Evolutionary conservation across 148 eudicot species (phyloP).

Genomic region (Persicaria maculosa): DNA sequence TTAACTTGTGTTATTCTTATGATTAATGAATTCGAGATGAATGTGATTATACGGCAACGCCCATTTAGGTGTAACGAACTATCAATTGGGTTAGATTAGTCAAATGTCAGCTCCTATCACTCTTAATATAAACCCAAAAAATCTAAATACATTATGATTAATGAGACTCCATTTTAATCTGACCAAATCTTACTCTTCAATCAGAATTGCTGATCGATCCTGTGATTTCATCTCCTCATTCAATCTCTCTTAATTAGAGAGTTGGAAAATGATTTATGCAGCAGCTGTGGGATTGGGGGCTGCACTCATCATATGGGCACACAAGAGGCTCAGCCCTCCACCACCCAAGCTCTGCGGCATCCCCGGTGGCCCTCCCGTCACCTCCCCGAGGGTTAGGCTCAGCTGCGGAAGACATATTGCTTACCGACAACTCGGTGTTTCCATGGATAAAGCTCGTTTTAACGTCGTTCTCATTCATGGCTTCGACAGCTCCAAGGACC

Average conservation of each 20-base stretch:
- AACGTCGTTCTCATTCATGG: conserved; percentile 32
- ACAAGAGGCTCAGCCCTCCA: conserved; percentile 22
- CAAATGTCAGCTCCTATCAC: no score
- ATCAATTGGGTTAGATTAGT: no score
- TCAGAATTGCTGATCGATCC: no score
- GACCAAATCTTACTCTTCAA: no score
- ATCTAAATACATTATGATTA: no score
- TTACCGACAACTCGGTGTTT: conserved; percentile 24
- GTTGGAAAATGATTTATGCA: conserved; percentile 15
- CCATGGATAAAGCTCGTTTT: conserved; percentile 18
- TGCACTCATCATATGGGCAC: conserved; percentile 19
- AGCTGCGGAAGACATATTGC: conserved; percentile 40
- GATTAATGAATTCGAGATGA: no score
- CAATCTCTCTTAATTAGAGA: neutral
- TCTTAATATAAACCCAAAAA: no score
- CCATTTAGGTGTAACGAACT: no score
- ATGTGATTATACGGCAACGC: no score
- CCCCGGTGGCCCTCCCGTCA: conserved; percentile 27
- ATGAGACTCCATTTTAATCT: no score
- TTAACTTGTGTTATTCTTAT: no score
- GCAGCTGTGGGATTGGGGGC: conserved; percentile 9
- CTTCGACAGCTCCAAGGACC: conserved; percentile 31
- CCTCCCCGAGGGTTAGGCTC: conserved; percentile 29
- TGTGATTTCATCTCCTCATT: neutral
- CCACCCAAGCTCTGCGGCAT: conserved; percentile 28